These are phyloP conservation scores for Rhodotorula graminis DNA, from an alignment of 768 basidiomycete genomes.

Conservation along the genomic window DNA sequence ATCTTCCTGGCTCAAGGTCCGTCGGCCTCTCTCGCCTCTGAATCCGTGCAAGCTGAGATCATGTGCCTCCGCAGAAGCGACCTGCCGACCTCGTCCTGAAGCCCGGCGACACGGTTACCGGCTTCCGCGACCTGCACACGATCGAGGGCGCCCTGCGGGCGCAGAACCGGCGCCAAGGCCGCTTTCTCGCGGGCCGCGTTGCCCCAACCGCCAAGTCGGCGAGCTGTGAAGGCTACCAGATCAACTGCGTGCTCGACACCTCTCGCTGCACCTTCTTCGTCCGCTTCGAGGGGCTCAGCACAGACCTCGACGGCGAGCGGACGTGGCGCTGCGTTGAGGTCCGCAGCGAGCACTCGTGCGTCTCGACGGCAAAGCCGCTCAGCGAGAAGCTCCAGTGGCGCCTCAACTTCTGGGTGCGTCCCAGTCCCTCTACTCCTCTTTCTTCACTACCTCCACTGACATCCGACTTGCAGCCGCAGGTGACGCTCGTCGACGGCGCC, in stretches of 20 bases:
- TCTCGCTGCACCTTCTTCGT: background rate
- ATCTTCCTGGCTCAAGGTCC: background rate
- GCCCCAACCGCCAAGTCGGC: no score
- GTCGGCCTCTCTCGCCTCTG: no score
- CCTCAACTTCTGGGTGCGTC: background rate
- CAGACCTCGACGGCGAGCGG: background rate
- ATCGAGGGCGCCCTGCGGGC: background rate
- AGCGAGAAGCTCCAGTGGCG: background rate
- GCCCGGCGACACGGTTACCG: background rate
- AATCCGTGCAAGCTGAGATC: no score
- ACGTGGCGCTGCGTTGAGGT: background rate
- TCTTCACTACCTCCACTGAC: accelerated
- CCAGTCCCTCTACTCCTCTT: background rate
- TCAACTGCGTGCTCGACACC: background rate
- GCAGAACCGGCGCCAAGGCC: background rate
- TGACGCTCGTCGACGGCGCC: background rate
- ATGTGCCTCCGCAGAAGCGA: no score
- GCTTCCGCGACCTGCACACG: background rate
- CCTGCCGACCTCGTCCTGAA: no score
- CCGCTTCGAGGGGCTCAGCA: background rate
- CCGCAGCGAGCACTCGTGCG: background rate
- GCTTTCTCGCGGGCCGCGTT: background rate
- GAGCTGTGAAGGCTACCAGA: background rate
- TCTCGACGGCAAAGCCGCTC: background rate
- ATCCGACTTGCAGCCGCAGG: background rate